Evolutionary conservation across 305 asterid species (phyloP), one percentile per base, ranked within the genome.

Genomic region (Fraxinus latifolia): DNA sequence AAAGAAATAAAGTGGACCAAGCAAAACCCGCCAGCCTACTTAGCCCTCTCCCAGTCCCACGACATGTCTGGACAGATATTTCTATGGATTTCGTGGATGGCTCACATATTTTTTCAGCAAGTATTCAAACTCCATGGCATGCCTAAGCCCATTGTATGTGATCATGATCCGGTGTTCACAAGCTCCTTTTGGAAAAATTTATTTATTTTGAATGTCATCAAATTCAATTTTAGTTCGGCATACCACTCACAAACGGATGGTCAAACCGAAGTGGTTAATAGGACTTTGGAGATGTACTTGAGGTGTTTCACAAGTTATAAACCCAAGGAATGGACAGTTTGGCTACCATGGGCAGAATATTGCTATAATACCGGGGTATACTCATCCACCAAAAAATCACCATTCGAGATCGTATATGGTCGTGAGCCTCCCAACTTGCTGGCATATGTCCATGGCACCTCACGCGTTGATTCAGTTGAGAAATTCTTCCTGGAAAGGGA

Each of bases 321-420:
- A 0, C 80, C 78, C 0, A 60, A 7, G 5, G 12, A 31, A 0
- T 83, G 83, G 77, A 1, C 0, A 0, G 1, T 11, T 0, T 79
- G 82, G 73, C 7, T 83, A 0, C 23, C 71, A 1, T 3, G 29
- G 3, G 62, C 74, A 0, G 62, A 84, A 27, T 37, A 1, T 6
- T 84, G 74, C 77, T 74, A 74, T 5, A 72, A 78, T 15, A 55
- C 82, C 11, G 29, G 29, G 29, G 29, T 27, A 27, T 2, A 33
- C 36, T 33, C 36, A 82, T 1, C 72, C 3, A 0, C 50, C 0
- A 5, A 29, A 27, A 2, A 9, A 0, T 21, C 86, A 0, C 83
- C 83, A 0, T 83, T 74, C 9, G 80, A 83, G 7, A 73, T 37
- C 1, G 15, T 71, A 3, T 78, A 78, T 55, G 76, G 76, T 0